Evolutionary conservation across 345 rosid species (phyloP).

Genomic region (Physaria fendleri): DNA sequence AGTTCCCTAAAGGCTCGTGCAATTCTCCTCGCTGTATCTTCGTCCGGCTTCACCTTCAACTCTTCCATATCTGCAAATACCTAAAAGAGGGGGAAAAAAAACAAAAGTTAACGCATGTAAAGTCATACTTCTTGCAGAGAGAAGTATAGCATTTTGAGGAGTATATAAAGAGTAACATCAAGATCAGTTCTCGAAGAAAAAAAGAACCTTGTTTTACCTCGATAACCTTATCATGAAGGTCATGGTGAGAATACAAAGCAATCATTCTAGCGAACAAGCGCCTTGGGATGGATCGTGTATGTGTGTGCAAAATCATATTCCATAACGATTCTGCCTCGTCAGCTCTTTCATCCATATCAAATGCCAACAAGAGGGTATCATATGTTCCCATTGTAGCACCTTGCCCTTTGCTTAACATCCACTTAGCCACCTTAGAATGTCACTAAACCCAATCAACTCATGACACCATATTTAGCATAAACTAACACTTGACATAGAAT

Average conservation of each 20-base stretch:
- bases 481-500: neutral
- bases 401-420: constrained; percentile 97
- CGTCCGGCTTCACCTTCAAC: constrained; percentile 71
- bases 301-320: constrained; percentile 73
- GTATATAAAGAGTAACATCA: neutral
- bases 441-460: constrained; percentile 13
- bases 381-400: constrained; percentile 86
- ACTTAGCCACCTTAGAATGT: constrained; percentile 60
- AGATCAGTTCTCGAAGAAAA: neutral
- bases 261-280: constrained; percentile 78
- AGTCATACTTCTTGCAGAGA: neutral
- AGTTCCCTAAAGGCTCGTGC: constrained; percentile 51
- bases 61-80: constrained; percentile 96
- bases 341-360: constrained; percentile 67
- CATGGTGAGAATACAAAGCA: constrained; percentile 69
- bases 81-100: constrained; percentile 32
- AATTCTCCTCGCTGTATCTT: constrained; percentile 60
- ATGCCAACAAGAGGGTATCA: constrained; percentile 70
- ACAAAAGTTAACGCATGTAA: neutral
- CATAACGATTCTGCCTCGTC: constrained; percentile 81
- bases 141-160: neutral
- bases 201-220: constrained; percentile 41
- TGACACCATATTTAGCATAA: neutral
- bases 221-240: constrained; percentile 55
- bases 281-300: constrained; percentile 74